Base-by-base conservation (phyloP, 2,329 filamentous ascomycete genomes). In the Penicillium sclerotiorum region DNA sequence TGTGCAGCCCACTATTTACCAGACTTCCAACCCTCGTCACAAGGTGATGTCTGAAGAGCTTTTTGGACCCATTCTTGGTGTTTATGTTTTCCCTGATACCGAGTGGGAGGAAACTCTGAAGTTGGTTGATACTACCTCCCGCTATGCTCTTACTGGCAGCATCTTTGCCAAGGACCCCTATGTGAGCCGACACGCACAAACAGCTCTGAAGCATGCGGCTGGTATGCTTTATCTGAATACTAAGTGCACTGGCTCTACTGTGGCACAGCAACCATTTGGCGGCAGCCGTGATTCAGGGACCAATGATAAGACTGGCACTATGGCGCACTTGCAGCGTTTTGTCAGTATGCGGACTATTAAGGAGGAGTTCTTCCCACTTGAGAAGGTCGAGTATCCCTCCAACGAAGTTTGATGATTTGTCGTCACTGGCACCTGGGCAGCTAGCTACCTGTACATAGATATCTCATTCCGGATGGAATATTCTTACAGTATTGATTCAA, bases 1-100 rank as follows among this genome's bases (percentile, higher is more conserved):
- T 72, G 82, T 95, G 64, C 80, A 88, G 69, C 90, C 90, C 3
- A 94, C 90, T 56, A 80, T 94, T 64, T 93, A 92, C 76, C 71
- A 78, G 49, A 87, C 88, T 30, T 84, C 77, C 41, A 85, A 88
- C 72, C 84, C 88, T 0, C 72, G 78, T 45, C 89, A 94, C 73
- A 79, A 80, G 52, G 83, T 91, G 59, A 77, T 94, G 52, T 83
- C 77, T 42, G 84, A 82, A 28, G 90, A 94, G 72, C 82, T 93
- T 52, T 95, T 95, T 70, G 89, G 89, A 4, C 89, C 89, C 15
- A 75, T 93, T 45, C 76, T 93, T 38, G 81, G 82, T 17, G 72
- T 85, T 5, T 83, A 93, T 69, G 82, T 92, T 50, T 95, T 91
- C 73, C 85, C 89, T 47, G 89, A 94, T 66, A 72, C 70, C 1